phyloP scores from a whole-genome alignment of 179 eudicot species.

The Nepenthes alata region DNA sequence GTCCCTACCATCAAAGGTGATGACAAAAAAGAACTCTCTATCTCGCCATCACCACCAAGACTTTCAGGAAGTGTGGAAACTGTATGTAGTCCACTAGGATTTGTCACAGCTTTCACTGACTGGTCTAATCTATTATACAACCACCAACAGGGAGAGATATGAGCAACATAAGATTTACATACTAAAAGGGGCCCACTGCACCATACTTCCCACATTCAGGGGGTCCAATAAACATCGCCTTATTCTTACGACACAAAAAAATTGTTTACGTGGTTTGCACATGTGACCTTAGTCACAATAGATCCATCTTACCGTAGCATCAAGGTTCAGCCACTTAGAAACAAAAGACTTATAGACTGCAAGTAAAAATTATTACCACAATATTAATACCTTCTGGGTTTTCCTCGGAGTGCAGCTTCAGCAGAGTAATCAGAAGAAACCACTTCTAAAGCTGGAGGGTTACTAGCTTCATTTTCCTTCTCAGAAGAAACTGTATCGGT shows the following conservation, averaged over 20 bases:
- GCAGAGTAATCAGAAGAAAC: conserved; percentile 15
- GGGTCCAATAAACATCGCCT: not conserved
- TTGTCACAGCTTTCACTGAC: conserved; percentile 27
- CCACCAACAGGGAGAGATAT: conserved; percentile 1
- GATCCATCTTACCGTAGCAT: too few relatives aligned
- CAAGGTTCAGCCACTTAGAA: too few relatives aligned
- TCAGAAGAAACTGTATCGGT: conserved; percentile 18
- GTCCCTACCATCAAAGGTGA: conserved; percentile 37
- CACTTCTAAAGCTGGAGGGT: conserved; percentile 12
- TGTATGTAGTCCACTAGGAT: conserved; percentile 16
- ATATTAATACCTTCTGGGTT: conserved; percentile 51
- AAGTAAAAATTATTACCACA: not conserved
- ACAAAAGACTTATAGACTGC: not conserved
- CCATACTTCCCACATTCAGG: not conserved
- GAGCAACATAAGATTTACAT: too few relatives aligned
- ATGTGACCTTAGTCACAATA: too few relatives aligned
- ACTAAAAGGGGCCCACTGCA: too few relatives aligned
- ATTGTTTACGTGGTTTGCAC: not conserved
- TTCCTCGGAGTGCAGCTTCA: conserved; percentile 49
- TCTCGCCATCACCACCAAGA: conserved; percentile 22
- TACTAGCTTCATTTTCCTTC: conserved; percentile 13
- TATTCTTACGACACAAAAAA: not conserved
- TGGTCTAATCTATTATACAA: conserved; percentile 56
- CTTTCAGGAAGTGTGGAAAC: conserved; percentile 17
- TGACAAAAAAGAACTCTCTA: conserved; percentile 26